Conservation (phyloP, 208 protist genomes). For the Vickermania spadyakhi region DNA sequence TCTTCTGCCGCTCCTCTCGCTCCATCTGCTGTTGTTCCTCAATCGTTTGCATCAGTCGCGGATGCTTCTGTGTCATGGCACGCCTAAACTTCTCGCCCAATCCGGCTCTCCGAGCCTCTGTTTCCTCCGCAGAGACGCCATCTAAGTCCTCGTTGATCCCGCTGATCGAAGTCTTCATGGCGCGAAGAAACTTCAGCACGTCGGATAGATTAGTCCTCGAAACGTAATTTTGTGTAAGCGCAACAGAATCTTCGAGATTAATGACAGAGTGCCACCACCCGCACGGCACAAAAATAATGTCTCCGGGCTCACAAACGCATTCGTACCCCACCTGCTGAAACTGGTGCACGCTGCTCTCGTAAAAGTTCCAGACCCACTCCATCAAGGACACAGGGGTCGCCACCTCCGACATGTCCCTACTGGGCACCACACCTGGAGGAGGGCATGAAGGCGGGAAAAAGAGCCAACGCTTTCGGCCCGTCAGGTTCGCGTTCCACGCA, state of each 20-base stretch:
- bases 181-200: conserved; percentile 77
- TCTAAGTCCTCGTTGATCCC: conserved; percentile 83
- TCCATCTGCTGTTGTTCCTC: conserved; percentile 43
- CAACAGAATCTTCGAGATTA: conserved; percentile 81
- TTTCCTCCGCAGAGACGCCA: conserved; percentile 27
- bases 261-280: conserved; percentile 90
- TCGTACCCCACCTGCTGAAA: conserved; percentile 60
- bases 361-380: conserved; percentile 84
- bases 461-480: conserved; percentile 82
- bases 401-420: conserved; percentile 75
- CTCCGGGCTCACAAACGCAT: conserved; percentile 77
- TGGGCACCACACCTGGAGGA: conserved; percentile 69
- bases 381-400: conserved; percentile 80
- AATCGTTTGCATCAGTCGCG: conserved; percentile 40
- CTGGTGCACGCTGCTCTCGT: conserved; percentile 63
- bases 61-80: conserved; percentile 42
- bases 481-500: conserved; percentile 87
- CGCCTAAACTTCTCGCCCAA: conserved; percentile 61
- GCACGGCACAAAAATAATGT: conserved; percentile 86
- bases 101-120: conserved; percentile 21
- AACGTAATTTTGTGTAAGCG: conserved; percentile 89
- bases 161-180: conserved; percentile 76
- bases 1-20: conserved; percentile 33
- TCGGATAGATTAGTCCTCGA: conserved; percentile 58
- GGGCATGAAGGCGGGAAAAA: conserved; percentile 70